phyloP scores from a whole-genome alignment of 129 eudicot species.

The Flaveria trinervia region DNA sequence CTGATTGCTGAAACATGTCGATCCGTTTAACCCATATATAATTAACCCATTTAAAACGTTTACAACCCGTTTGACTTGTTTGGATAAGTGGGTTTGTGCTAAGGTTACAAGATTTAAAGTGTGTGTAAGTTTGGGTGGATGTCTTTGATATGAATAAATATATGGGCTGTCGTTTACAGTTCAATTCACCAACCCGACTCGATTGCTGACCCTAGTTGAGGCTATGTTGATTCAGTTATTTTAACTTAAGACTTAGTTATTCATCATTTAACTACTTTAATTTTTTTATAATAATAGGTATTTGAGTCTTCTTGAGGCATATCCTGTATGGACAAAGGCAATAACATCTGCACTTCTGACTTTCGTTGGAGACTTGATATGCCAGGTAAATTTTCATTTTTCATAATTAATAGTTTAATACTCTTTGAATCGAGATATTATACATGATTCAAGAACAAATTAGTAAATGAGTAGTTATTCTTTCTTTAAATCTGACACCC shows the following conservation, averaged over 20 bases:
- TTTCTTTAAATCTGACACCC: neutral
- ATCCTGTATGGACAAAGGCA: constrained; percentile 82
- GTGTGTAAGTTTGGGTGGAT: neutral
- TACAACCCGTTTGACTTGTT: neutral
- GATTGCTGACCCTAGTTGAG: neutral
- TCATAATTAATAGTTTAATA: neutral
- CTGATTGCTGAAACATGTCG: neutral
- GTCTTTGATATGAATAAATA: neutral
- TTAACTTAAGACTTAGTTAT: neutral
- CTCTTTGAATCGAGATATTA: neutral
- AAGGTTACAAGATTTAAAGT: neutral
- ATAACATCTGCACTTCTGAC: constrained; percentile 82
- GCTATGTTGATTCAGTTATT: constrained; percentile 4
- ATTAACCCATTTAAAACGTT: neutral
- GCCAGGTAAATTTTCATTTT: constrained; percentile 53
- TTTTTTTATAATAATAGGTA: constrained; percentile 55
- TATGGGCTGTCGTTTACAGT: neutral
- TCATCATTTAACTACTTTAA: constrained; percentile 6
- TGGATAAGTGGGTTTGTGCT: neutral
- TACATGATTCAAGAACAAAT: constrained; percentile 17
- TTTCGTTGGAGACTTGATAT: constrained; percentile 71
- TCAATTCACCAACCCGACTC: neutral
- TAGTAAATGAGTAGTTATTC: constrained; percentile 3
- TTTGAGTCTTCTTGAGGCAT: constrained; percentile 60
- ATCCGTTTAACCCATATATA: neutral